Percentiles rank a stretch among this genome's conserved stretches.
These are phyloP conservation scores for Penicilliopsis zonata DNA, from an alignment of 495 filamentous ascomycete species.

Conservation along the genomic window DNA sequence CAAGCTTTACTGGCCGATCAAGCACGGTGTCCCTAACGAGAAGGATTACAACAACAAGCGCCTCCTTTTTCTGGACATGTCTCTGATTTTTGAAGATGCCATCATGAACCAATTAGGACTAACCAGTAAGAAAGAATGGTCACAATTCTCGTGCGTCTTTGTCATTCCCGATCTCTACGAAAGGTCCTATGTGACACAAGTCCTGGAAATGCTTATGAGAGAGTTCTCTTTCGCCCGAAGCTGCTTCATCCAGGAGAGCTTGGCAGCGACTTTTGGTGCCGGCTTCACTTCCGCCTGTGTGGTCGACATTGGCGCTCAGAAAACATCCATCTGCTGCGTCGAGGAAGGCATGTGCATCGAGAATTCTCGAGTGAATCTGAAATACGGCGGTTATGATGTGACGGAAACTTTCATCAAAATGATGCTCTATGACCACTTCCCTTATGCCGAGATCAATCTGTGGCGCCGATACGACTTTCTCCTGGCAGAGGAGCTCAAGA, in stretches of 20 bases:
- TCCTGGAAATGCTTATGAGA: constrained; percentile 73
- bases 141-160: constrained; percentile 85
- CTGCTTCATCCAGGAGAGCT: constrained; percentile 89
- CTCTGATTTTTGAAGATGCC: constrained; percentile 73
- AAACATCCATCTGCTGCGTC: constrained; percentile 95
- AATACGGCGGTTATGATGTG: constrained; percentile 84
- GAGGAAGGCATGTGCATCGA: constrained; percentile 93
- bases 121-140: constrained; percentile 65
- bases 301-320: constrained; percentile 93
- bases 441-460: constrained; percentile 87
- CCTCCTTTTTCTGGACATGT: constrained; percentile 72
- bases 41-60: constrained; percentile 68
- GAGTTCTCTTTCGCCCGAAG: constrained; percentile 80
- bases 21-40: constrained; percentile 80
- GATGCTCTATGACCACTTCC: constrained; percentile 92
- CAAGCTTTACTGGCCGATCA: constrained; percentile 84
- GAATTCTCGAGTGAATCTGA: constrained; percentile 85
- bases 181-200: constrained; percentile 73
- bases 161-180: constrained; percentile 96
- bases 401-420: constrained; percentile 92
- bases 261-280: constrained; percentile 91
- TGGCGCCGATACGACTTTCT: constrained; percentile 84
- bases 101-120: constrained; percentile 74
- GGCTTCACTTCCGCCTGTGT: constrained; percentile 88
- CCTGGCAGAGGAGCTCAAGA: constrained; percentile 89